Evolutionary conservation across 106 monocot genomes (phyloP), one percentile per base, ranked within the genome.

Genomic region (Acorus calamus): DNA sequence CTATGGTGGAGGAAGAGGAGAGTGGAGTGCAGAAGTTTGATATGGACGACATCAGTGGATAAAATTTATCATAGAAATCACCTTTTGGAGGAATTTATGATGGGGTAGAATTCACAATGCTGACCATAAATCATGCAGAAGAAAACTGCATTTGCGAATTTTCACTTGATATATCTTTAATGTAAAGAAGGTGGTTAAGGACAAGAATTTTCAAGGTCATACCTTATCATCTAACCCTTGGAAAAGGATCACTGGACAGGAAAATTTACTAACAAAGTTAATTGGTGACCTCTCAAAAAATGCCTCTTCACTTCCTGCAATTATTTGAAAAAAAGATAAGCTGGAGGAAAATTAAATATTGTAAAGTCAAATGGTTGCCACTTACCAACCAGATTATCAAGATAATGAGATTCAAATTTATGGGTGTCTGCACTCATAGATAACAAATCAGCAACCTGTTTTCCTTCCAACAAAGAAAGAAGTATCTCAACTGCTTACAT

Each of bases 141-240:
- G 28, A 28, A 28, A 28, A 28, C 28, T 28, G 28, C 28, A 1
- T 28, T 28, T 28, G 28, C 28, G 28, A 28, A 0, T 28, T 28
- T 28, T 28, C 28, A 28, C 28, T 28, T 28, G 28, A 28, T 28
- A 28, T 28, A 28, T 28, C 28, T 28, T 28, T 28, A 28, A 28
- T 28, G 28, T 28, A 28, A 28, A 28, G 28, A 28, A 28, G 28
- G 28, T 28, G 28, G 28, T 28, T 28, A 28, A 28, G 28, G 28
- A 28, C 28, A 28, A 28, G 28, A 28, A 28, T 28, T 28, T 28
- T 28, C 28, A 28, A 28, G 28, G 28, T n/a, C 52, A 62, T 80
- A 96, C 90, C 87, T 96, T 96, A 69, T 96, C 94, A 46, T 90
- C 94, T 53, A 96, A 71, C 47, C 90, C 94, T 85, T 96, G 94